Base-by-base conservation (phyloP, 768 basidiomycete species). In the Coprinopsis strossmayeri region DNA sequence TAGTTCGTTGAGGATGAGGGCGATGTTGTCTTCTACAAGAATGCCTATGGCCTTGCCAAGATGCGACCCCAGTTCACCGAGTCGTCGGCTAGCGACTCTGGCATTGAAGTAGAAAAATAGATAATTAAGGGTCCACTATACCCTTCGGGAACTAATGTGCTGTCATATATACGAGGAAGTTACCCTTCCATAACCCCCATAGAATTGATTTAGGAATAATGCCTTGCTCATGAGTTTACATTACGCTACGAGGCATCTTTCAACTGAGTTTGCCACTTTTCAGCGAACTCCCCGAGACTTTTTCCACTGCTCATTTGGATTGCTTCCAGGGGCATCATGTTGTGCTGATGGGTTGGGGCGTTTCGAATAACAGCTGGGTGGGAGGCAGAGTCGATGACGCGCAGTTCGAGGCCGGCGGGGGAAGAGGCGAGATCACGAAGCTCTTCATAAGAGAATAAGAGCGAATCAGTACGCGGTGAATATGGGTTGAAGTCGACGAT, bases 1-100 rank as follows among this genome's bases (percentile, higher is more conserved):
- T 15, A 81, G 81, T 98, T 92, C 63, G 87, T 99, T 40, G 95
- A 97, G 67, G 92, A 98, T 61, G 85, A 90, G 57, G 93, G 91
- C 34, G 81, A 89, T 56, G 81, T 96, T 53, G 63, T 93, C 51
- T 93, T 94, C 72, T 95, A 83, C 79, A 91, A 91, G 77, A 88
- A 97, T 58, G 81, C 86, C 3, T 57, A 70, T 34, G 95, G 95
- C 51, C 65, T 92, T 34, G 89, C 91, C 40, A 68, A 82, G 53
- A 71, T 76, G 58, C 77, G 80, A 53, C 81, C 86, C 5, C 75
- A 81, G 37, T 80, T 85, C 57, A 58, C 65, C n/a, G 84, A 88
- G 51, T 68, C 66, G 45, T 72, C 66, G n/a, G 72, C 70, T 18
- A 74, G 70, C 52, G 77, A 79, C 54, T 79, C 77, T 21, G 77